phyloP scores from a whole-genome alignment of 495 filamentous ascomycete genomes.

The Penicillium ucsense region DNA sequence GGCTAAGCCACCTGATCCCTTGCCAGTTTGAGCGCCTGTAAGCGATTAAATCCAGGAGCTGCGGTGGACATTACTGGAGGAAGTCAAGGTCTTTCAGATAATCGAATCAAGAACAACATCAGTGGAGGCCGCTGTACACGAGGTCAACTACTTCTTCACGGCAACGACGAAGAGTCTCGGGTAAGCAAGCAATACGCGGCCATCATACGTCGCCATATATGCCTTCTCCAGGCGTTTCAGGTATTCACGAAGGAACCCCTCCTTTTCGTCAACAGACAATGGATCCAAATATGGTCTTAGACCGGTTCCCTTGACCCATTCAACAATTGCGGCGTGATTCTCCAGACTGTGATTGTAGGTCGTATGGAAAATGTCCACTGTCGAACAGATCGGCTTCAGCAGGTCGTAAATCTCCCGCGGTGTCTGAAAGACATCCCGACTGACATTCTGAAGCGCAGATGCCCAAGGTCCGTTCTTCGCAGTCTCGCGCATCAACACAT shows the following conservation, averaged over 20 bases:
- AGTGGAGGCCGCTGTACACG: too few species aligned
- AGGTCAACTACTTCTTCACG: conserved; percentile 16
- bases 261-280: conserved; percentile 21
- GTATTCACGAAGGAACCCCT: conserved; percentile 33
- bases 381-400: conserved; percentile 29
- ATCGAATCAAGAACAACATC: too few species aligned
- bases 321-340: conserved; percentile 37
- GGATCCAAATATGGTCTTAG: conserved; percentile 41
- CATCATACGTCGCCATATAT: conserved; percentile 31
- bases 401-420: conserved; percentile 34
- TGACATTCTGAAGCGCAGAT: conserved; percentile 20
- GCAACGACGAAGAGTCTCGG: conserved; percentile 42
- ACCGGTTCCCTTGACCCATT: conserved; percentile 49
- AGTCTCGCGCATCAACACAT: conserved; percentile 39
- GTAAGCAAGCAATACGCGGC: conserved; percentile 37
- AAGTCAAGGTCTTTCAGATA: too few species aligned
- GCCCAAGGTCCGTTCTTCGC: conserved; percentile 31
- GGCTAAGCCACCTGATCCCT: too few species aligned
- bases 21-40: too few species aligned
- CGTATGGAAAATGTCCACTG: conserved; percentile 42
- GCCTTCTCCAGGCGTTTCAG: conserved; percentile 21
- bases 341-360: conserved; percentile 42
- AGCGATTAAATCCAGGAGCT: too few species aligned
- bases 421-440: conserved; percentile 38
- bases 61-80: too few species aligned